Percentiles rank a stretch among this genome's conserved stretches.
Evolutionary conservation across 192 early-diverging fungal species (phyloP).

Genomic region (Entomortierella parvispora): DNA sequence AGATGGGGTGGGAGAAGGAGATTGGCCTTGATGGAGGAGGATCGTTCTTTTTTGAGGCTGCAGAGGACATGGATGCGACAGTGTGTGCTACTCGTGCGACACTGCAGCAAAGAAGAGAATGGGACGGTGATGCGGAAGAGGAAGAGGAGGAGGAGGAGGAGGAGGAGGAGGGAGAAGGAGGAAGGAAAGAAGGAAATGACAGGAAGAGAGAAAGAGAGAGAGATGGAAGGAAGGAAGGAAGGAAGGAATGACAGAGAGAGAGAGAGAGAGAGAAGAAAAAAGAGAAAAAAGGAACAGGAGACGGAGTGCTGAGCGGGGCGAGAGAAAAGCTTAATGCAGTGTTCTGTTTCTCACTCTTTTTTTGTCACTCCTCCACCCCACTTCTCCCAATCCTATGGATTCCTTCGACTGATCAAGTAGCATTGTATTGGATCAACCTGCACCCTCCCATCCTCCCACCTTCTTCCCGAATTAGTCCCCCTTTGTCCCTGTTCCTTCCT

Average conservation of each 20-base stretch:
- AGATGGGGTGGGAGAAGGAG: constrained; percentile 21
- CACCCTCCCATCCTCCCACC: too few relatives aligned
- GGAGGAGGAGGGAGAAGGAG: neutral
- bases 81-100: neutral
- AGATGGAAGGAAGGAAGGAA: too few relatives aligned
- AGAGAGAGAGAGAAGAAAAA: neutral
- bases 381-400: too few relatives aligned
- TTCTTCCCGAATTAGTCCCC: too few relatives aligned
- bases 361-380: too few relatives aligned
- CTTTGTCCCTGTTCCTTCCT: too few relatives aligned
- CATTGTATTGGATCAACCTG: too few relatives aligned
- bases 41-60: neutral
- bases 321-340: too few relatives aligned
- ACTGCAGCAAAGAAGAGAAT: neutral
- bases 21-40: constrained; percentile 13
- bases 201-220: neutral
- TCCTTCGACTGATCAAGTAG: too few relatives aligned
- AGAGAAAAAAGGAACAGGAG: neutral
- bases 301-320: too few relatives aligned
- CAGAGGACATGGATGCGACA: neutral
- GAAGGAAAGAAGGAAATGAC: too few relatives aligned
- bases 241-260: neutral
- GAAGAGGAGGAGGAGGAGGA: neutral
- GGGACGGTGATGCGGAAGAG: neutral
- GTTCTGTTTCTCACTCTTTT: neutral